These are phyloP conservation scores for Ascochyta lentis DNA, from an alignment of 2,329 filamentous ascomycete genomes.

Conservation along the genomic window DNA sequence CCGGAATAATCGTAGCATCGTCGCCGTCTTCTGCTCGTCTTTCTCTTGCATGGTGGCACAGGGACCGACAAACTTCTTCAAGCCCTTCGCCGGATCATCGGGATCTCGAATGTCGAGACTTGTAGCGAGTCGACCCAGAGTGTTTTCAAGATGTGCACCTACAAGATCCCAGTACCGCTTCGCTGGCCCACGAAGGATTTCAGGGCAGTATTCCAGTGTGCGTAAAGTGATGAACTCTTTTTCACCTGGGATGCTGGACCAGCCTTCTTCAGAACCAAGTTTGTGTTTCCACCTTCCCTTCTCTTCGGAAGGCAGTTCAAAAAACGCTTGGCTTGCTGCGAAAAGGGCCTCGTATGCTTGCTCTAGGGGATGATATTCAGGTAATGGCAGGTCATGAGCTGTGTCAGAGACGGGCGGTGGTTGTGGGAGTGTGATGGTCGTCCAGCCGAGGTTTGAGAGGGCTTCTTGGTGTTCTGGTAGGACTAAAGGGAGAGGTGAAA, in stretches of 20 bases:
- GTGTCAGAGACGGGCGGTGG: background rate
- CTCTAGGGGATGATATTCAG: conserved; percentile 38
- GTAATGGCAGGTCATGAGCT: background rate
- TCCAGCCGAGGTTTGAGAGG: conserved; percentile 45
- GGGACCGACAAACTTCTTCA: conserved; percentile 37
- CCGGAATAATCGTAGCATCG: conserved; percentile 47
- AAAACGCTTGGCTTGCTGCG: conserved; percentile 40
- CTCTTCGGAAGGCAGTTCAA: conserved; percentile 30
- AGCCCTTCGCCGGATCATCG: conserved; percentile 18
- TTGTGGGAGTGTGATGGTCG: conserved; percentile 43
- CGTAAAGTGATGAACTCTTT: conserved; percentile 50
- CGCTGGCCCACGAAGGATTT: conserved; percentile 38
- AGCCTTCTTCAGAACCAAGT: conserved; percentile 48
- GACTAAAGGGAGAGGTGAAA: conserved; percentile 40
- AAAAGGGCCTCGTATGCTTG: conserved; percentile 40
- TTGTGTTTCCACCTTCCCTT: conserved; percentile 43
- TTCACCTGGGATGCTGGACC: conserved; percentile 44
- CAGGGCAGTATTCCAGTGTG: conserved; percentile 40
- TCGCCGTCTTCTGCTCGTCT: conserved; percentile 39
- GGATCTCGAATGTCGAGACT: conserved; percentile 26
- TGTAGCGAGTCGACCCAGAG: conserved; percentile 33
- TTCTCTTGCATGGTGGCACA: conserved; percentile 29
- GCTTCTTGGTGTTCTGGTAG: conserved; percentile 41
- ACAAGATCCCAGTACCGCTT: conserved; percentile 44
- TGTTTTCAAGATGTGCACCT: conserved; percentile 33